Conservation (phyloP, 805 yeast genomes). For the Kazachstania taianensis region DNA sequence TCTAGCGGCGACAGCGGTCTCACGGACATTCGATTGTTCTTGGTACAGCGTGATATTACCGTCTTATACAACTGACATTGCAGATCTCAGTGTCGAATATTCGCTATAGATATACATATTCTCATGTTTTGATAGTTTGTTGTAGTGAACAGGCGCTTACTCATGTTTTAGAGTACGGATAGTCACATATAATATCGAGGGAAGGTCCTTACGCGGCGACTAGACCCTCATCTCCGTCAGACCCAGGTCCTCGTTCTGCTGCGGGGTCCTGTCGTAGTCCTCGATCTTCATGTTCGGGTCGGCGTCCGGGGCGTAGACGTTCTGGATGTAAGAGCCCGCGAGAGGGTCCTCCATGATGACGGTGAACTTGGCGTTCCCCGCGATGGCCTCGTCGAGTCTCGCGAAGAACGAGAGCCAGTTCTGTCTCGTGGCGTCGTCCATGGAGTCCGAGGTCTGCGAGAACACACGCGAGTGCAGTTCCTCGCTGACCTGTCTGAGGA, state of each 20-base stretch:
- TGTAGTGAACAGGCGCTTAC: too few species aligned
- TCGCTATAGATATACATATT: background rate
- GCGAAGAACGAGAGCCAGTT: slow-evolving; percentile 79
- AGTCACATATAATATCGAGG: too few species aligned
- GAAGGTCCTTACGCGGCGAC: too few species aligned
- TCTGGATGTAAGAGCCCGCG: slow-evolving; percentile 91
- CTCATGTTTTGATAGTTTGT: too few species aligned
- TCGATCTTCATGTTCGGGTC: slow-evolving; percentile 93
- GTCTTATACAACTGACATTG: too few species aligned
- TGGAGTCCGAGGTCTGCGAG: slow-evolving; percentile 79
- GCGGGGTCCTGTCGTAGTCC: slow-evolving; percentile 79
- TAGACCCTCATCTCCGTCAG: slow-evolving; percentile 35
- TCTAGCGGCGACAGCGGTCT: slow-evolving; percentile 11
- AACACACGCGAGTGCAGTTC: slow-evolving; percentile 81
- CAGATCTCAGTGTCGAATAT: too few species aligned
- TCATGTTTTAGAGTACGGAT: too few species aligned
- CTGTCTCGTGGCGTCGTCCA: slow-evolving; percentile 66
- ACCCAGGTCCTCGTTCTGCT: slow-evolving; percentile 90
- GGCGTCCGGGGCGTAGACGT: slow-evolving; percentile 96
- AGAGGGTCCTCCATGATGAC: slow-evolving; percentile 87
- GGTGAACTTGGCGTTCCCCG: slow-evolving; percentile 76
- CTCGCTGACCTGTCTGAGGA: slow-evolving; percentile 77
- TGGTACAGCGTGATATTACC: too few species aligned
- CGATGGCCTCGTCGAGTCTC: slow-evolving; percentile 64
- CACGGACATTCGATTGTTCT: background rate